phyloP scores from a whole-genome alignment of 768 basidiomycete genomes.

The Porphyrellus cyaneotinctus region DNA sequence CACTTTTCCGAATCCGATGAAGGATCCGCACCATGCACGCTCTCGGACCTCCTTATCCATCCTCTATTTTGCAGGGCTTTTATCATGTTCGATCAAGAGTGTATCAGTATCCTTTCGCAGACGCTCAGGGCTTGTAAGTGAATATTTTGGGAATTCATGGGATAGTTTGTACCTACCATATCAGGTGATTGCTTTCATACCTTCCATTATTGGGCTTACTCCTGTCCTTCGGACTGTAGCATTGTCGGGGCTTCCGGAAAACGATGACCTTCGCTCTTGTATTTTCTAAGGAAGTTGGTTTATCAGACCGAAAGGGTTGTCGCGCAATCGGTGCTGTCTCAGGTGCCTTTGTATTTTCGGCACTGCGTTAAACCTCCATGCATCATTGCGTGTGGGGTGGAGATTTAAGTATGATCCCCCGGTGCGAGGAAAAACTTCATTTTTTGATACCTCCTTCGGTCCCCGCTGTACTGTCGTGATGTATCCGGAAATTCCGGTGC shows the following conservation, averaged over 20 bases:
- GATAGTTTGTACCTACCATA: constrained; percentile 22
- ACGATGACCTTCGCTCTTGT: constrained; percentile 20
- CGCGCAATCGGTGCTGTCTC: neutral
- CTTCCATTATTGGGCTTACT: constrained; percentile 20
- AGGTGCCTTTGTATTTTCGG: constrained; percentile 18
- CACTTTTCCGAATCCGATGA: neutral
- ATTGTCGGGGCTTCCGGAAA: neutral
- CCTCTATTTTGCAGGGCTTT: constrained; percentile 10
- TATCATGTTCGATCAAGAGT: constrained; percentile 10
- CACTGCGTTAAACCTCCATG: neutral
- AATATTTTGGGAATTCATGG: neutral
- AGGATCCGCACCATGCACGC: constrained; percentile 6
- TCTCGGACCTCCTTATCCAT: neutral
- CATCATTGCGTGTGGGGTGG: neutral
- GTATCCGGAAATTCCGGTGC: constrained; percentile 32
- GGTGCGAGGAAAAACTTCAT: neutral
- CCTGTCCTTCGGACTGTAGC: constrained; percentile 8
- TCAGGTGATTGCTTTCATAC: constrained; percentile 29
- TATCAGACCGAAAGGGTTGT: constrained; percentile 14
- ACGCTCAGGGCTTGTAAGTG: neutral
- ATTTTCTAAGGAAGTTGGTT: constrained; percentile 22
- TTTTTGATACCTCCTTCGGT: constrained; percentile 16
- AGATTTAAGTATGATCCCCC: constrained; percentile 11
- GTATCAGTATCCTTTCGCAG: constrained; percentile 14
- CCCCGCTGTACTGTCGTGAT: constrained; percentile 14